Evolutionary conservation across 2,329 filamentous ascomycete genomes (phyloP).

Genomic region (Pyrenophora teres): DNA sequence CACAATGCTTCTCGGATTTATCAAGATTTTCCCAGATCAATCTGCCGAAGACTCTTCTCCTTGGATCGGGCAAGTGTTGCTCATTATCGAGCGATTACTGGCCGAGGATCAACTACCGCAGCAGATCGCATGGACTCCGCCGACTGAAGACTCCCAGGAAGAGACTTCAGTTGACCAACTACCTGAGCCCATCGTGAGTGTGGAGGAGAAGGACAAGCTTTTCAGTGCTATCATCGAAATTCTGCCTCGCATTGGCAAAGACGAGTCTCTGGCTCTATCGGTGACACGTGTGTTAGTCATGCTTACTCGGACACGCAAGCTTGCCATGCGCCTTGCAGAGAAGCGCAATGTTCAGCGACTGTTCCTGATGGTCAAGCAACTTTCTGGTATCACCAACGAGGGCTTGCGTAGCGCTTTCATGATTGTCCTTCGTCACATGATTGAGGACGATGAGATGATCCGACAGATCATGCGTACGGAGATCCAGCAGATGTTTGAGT

Average conservation of each 20-base stretch:
- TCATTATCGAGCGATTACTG: slow-evolving; percentile 89
- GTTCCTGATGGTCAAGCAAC: slow-evolving; percentile 94
- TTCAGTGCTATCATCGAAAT: slow-evolving; percentile 81
- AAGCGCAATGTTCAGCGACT: slow-evolving; percentile 87
- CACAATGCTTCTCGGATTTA: slow-evolving; percentile 74
- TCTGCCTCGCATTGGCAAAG: slow-evolving; percentile 84
- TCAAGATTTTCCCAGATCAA: slow-evolving; percentile 70
- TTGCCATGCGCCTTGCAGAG: slow-evolving; percentile 78
- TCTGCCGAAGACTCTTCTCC: slow-evolving; percentile 79
- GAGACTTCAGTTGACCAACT: slow-evolving; percentile 62
- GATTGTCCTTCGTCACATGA: slow-evolving; percentile 85
- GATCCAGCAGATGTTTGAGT: slow-evolving; percentile 77
- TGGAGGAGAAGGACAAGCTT: slow-evolving; percentile 70
- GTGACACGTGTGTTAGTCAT: slow-evolving; percentile 84
- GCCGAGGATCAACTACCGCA: slow-evolving; percentile 83
- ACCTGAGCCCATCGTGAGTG: slow-evolving; percentile 66
- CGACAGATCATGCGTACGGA: slow-evolving; percentile 91
- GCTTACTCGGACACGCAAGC: slow-evolving; percentile 75
- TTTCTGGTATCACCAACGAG: slow-evolving; percentile 77
- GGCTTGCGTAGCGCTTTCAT: slow-evolving; percentile 78
- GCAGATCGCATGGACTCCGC: slow-evolving; percentile 70
- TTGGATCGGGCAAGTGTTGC: slow-evolving; percentile 88
- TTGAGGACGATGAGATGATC: slow-evolving; percentile 90
- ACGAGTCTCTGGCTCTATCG: slow-evolving; percentile 81
- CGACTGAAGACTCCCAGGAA: slow-evolving; percentile 53